These are phyloP conservation scores for Fusarium heterosporum DNA, from an alignment of 2,329 filamentous ascomycete genomes.

Conservation along the genomic window DNA sequence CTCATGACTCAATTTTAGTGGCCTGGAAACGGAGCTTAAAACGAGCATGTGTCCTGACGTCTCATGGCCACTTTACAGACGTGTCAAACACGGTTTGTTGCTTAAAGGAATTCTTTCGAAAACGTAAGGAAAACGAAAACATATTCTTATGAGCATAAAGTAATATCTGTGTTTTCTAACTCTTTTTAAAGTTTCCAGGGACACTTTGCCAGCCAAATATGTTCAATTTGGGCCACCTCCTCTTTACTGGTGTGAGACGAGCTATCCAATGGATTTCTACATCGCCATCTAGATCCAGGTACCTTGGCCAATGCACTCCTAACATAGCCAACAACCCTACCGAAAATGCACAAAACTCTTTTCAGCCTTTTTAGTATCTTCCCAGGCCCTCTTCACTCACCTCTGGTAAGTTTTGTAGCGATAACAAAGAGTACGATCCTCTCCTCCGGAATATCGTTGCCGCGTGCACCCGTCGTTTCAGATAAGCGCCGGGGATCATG, in stretches of 20 bases:
- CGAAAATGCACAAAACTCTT: background rate
- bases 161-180: background rate
- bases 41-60: too few relatives aligned
- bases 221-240: background rate
- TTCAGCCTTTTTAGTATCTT: background rate
- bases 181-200: background rate
- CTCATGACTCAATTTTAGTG: too few relatives aligned
- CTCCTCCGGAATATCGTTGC: background rate
- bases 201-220: background rate
- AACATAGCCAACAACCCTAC: background rate
- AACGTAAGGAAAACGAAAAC: background rate
- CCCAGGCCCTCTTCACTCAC: background rate
- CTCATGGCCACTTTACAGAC: background rate
- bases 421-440: background rate
- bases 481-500: slow-evolving; percentile 13
- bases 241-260: background rate
- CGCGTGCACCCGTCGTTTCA: background rate
- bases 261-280: too few relatives aligned
- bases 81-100: too few relatives aligned
- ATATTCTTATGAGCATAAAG: background rate
- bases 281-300: too few relatives aligned
- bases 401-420: background rate
- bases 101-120: too few relatives aligned
- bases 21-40: too few relatives aligned
- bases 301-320: too few relatives aligned